Evolutionary conservation across 2,329 filamentous ascomycete species (phyloP).

Genomic region (Aspergillus sp.): DNA sequence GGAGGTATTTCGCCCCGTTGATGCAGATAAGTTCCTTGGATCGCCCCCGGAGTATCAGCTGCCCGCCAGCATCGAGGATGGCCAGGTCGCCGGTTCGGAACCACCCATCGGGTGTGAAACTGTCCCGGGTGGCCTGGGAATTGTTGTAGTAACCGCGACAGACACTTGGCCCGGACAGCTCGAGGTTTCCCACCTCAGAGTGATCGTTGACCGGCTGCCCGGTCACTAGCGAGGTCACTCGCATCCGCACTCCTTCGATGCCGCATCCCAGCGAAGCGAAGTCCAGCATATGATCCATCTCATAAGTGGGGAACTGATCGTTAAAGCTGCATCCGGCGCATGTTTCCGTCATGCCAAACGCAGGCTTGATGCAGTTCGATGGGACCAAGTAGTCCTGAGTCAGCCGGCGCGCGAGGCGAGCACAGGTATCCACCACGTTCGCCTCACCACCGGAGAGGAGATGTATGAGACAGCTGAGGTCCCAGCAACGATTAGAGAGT

Average conservation of each 20-base stretch:
- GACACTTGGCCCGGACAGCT: neutral
- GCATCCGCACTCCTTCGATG: neutral
- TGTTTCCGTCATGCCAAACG: constrained; percentile 46
- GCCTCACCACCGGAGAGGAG: constrained; percentile 46
- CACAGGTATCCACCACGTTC: constrained; percentile 34
- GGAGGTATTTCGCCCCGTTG: constrained; percentile 45
- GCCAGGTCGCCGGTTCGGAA: too few species aligned
- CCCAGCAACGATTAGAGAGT: neutral
- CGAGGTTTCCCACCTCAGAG: neutral
- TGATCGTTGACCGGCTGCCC: neutral
- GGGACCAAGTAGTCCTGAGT: constrained; percentile 24
- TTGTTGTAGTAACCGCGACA: neutral
- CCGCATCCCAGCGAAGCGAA: neutral
- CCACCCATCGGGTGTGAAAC: neutral
- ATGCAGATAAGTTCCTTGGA: constrained; percentile 41
- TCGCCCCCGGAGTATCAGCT: too few species aligned
- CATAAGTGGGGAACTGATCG: constrained; percentile 38
- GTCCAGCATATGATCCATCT: constrained; percentile 15
- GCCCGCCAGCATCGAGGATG: too few species aligned
- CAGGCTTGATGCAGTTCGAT: constrained; percentile 39
- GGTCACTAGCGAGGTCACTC: neutral
- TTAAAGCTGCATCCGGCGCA: constrained; percentile 51
- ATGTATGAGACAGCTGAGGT: constrained; percentile 6
- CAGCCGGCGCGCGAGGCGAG: constrained; percentile 32
- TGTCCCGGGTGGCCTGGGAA: neutral